A percentile compares a stretch with the other conserved stretches of the same genome.
phyloP scores from a whole-genome alignment of 768 basidiomycete genomes.

The Agrocybe pediades region DNA sequence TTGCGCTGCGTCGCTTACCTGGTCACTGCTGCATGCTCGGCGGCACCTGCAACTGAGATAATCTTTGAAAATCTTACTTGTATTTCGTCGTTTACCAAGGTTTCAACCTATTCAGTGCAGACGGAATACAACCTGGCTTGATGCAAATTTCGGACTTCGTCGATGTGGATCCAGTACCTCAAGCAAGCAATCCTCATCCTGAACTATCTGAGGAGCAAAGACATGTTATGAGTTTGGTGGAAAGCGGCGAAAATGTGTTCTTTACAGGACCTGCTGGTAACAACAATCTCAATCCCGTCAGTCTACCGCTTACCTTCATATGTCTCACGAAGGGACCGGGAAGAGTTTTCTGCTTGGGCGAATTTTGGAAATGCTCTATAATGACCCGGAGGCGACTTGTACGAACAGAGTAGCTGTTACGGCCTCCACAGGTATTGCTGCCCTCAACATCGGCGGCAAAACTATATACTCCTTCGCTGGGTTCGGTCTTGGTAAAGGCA shows the following conservation, averaged over 20 bases:
- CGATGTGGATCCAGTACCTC: neutral
- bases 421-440: slow-evolving; percentile 67
- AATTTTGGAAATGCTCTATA: slow-evolving; percentile 50
- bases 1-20: too few relatives aligned
- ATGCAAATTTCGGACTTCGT: neutral
- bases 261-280: slow-evolving; percentile 77
- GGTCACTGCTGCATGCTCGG: too few relatives aligned
- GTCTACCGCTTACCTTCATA: neutral
- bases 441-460: slow-evolving; percentile 67
- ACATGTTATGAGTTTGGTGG: slow-evolving; percentile 44
- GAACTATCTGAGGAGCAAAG: slow-evolving; percentile 41
- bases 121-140: too few relatives aligned
- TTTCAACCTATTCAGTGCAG: too few relatives aligned
- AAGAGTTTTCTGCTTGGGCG: slow-evolving; percentile 71
- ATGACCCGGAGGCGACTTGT: neutral
- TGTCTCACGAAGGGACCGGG: slow-evolving; percentile 51
- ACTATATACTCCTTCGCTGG: slow-evolving; percentile 73
- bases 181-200: slow-evolving; percentile 2
- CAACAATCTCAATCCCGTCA: neutral
- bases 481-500: slow-evolving; percentile 59
- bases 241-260: slow-evolving; percentile 61
- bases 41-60: too few relatives aligned
- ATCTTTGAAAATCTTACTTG: too few relatives aligned
- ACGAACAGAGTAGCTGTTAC: slow-evolving; percentile 56
- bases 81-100: too few relatives aligned